phyloP scores from a whole-genome alignment of 2,329 filamentous ascomycete species.

The Arthrobotrys iridis region DNA sequence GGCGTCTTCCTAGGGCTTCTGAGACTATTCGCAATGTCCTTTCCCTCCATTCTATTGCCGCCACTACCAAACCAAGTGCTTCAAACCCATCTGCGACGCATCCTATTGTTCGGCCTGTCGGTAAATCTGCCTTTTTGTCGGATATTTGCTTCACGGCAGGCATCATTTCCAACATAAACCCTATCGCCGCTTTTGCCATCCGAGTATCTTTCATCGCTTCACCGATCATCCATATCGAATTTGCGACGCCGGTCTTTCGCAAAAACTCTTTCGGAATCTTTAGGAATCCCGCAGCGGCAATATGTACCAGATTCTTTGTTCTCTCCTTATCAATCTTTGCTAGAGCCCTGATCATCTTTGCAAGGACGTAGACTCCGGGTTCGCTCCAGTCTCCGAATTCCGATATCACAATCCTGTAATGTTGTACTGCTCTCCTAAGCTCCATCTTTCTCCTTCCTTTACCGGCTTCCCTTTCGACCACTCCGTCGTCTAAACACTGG shows the following conservation, averaged over 20 bases:
- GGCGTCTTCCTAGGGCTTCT: background rate
- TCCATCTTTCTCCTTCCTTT: slow-evolving; percentile 32
- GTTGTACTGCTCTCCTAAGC: slow-evolving; percentile 21
- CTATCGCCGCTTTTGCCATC: background rate
- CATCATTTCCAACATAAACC: background rate
- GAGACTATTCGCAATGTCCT: background rate
- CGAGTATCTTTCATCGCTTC: slow-evolving; percentile 38
- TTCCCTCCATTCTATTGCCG: background rate
- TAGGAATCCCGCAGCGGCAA: background rate
- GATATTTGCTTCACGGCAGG: background rate
- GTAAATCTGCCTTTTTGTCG: background rate
- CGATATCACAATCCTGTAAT: slow-evolving; percentile 7
- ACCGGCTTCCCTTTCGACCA: slow-evolving; percentile 6
- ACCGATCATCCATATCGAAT: slow-evolving; percentile 6
- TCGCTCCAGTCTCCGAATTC: slow-evolving; percentile 22
- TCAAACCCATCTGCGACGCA: slow-evolving; percentile 16
- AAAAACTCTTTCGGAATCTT: background rate
- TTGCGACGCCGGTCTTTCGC: background rate
- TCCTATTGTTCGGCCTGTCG: background rate
- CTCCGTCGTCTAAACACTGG: slow-evolving; percentile 19
- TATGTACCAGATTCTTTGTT: background rate
- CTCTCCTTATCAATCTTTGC: slow-evolving; percentile 30
- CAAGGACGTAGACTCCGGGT: slow-evolving; percentile 18
- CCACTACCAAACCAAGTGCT: background rate
- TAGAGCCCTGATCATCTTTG: slow-evolving; percentile 25